These are phyloP conservation scores for Paratrypanosoma confusum DNA, from an alignment of 208 protist species.

Conservation along the genomic window DNA sequence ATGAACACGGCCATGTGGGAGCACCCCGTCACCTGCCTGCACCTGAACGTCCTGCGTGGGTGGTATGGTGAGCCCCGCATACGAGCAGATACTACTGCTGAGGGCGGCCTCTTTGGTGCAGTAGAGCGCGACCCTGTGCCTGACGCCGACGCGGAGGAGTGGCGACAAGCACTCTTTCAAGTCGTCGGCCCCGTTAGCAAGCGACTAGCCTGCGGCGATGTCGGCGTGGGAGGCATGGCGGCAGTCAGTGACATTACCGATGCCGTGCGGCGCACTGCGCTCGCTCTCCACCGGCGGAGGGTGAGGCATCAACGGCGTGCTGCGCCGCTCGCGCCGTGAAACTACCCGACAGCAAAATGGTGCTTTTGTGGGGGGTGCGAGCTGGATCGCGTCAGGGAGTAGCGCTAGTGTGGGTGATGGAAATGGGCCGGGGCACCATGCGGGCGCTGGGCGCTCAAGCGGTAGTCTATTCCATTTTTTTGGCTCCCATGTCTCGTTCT, in stretches of 20 bases:
- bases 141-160: constrained; percentile 18
- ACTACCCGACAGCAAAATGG: too few relatives aligned
- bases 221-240: constrained; percentile 90
- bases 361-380: too few relatives aligned
- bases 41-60: constrained; percentile 43
- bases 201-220: constrained; percentile 90
- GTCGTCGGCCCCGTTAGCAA: constrained; percentile 89
- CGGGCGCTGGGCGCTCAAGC: too few relatives aligned
- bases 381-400: too few relatives aligned
- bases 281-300: too few relatives aligned
- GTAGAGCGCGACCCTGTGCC: constrained; percentile 8
- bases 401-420: too few relatives aligned
- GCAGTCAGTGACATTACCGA: constrained; percentile 65
- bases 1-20: constrained; percentile 99
- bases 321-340: too few relatives aligned
- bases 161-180: constrained; percentile 72
- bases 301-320: too few relatives aligned
- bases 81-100: neutral
- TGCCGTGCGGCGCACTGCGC: constrained; percentile 45
- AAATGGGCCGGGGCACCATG: too few relatives aligned
- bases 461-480: too few relatives aligned
- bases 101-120: neutral
- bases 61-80: constrained; percentile 64
- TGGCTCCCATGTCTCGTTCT: too few relatives aligned
- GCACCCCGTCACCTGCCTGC: constrained; percentile 84